phyloP scores from a whole-genome alignment of 1,284 basidiomycete species.

The Xerocomus nothofagi region DNA sequence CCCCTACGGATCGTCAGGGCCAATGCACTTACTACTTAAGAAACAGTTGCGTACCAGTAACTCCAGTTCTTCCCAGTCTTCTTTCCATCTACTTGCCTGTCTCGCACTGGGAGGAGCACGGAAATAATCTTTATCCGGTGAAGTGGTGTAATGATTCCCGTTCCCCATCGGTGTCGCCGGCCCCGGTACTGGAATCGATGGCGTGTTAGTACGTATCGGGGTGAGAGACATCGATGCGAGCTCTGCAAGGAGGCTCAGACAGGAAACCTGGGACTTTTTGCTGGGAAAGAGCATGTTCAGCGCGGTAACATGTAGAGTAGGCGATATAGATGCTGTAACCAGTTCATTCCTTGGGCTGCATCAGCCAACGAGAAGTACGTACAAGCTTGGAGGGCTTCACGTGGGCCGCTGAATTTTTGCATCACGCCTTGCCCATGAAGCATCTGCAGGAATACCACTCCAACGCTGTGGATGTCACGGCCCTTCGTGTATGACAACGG shows the following conservation, averaged over 20 bases:
- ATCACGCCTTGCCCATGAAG: slow-evolving; percentile 67
- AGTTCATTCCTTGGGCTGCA: background rate
- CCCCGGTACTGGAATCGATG: slow-evolving; percentile 20
- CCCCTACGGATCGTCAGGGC: slow-evolving; percentile 51
- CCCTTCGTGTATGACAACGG: slow-evolving; percentile 66
- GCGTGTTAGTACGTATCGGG: slow-evolving; percentile 25
- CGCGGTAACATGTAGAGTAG: slow-evolving; percentile 48
- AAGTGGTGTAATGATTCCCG: slow-evolving; percentile 42
- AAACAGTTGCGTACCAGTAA: slow-evolving; percentile 50
- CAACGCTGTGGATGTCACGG: slow-evolving; percentile 74
- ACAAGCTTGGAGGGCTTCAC: slow-evolving; percentile 48
- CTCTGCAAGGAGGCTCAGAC: slow-evolving; percentile 44
- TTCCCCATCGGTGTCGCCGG: slow-evolving; percentile 43
- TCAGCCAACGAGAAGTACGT: slow-evolving; percentile 15
- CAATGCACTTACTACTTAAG: background rate
- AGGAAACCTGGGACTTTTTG: slow-evolving; percentile 56
- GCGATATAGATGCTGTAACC: slow-evolving; percentile 50
- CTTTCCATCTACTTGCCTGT: slow-evolving; percentile 74
- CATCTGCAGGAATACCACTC: slow-evolving; percentile 76
- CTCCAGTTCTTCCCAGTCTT: slow-evolving; percentile 83
- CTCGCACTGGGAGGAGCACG: slow-evolving; percentile 42
- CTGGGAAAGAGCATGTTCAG: slow-evolving; percentile 56
- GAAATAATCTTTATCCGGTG: slow-evolving; percentile 65
- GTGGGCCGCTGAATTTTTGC: slow-evolving; percentile 43
- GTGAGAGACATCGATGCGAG: slow-evolving; percentile 31